These are phyloP conservation scores for Phoenix roebelenii DNA, from an alignment of 176 grass and related monocot species.

Conservation along the genomic window DNA sequence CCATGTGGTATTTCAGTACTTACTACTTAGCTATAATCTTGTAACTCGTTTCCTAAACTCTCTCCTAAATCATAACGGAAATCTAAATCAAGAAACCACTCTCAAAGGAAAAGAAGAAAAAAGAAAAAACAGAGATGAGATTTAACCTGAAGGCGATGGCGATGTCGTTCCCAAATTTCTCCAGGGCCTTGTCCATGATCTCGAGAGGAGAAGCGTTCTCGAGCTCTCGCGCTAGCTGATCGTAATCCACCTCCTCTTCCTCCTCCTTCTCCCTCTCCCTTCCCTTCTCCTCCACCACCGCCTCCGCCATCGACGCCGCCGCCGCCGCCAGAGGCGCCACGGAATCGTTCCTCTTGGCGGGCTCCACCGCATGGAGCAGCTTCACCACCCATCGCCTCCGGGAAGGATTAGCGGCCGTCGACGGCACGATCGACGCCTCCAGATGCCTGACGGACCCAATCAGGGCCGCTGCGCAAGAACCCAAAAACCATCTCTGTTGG, in stretches of 20 bases:
- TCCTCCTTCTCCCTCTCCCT: background rate
- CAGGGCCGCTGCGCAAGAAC: slow-evolving; percentile 21
- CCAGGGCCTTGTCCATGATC: slow-evolving; percentile 86
- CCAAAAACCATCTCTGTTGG: background rate
- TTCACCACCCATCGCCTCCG: slow-evolving; percentile 33
- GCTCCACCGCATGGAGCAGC: slow-evolving; percentile 49
- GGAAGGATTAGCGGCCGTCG: background rate
- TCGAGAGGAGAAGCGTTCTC: slow-evolving; percentile 71
- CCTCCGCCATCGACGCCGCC: slow-evolving; percentile 4
- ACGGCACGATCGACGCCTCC: slow-evolving; percentile 20
- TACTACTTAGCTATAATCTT: too few relatives aligned
- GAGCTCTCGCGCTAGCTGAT: slow-evolving; percentile 48
- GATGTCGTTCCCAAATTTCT: slow-evolving; percentile 75
- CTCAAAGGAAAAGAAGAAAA: background rate
- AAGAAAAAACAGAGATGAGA: too few relatives aligned
- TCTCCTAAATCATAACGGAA: slow-evolving; percentile 1
- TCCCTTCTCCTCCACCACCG: slow-evolving; percentile 17
- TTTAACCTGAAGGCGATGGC: slow-evolving; percentile 93
- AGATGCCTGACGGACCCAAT: slow-evolving; percentile 39
- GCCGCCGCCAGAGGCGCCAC: slow-evolving; percentile 31
- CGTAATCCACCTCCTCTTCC: slow-evolving; percentile 36
- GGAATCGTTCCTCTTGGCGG: slow-evolving; percentile 33
- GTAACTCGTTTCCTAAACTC: background rate
- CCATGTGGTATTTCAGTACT: too few relatives aligned
- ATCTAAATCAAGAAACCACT: background rate